phyloP scores from a whole-genome alignment of 2,329 filamentous ascomycete genomes.

The Phaeosphaeria sp. region DNA sequence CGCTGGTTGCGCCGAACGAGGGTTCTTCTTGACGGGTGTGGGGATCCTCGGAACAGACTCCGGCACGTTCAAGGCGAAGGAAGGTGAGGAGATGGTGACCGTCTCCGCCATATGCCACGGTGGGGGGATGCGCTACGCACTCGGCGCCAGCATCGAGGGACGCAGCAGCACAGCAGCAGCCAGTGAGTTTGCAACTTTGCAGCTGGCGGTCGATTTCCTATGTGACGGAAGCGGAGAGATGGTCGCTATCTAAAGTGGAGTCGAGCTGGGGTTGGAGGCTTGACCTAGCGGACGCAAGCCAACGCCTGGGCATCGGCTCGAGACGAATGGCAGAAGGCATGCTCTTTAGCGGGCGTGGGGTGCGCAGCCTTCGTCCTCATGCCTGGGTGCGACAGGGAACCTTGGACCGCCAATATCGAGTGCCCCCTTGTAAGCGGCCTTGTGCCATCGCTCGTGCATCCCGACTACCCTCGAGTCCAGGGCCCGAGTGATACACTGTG shows the following conservation, averaged over 20 bases:
- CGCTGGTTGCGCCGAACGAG: conserved; percentile 22
- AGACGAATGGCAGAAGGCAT: not conserved
- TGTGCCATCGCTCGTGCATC: conserved; percentile 5
- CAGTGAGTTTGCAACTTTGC: not conserved
- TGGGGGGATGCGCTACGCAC: conserved; percentile 13
- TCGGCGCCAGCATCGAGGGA: conserved; percentile 23
- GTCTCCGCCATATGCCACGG: conserved; percentile 57
- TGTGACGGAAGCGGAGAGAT: conserved; percentile 15
- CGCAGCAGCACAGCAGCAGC: conserved; percentile 3
- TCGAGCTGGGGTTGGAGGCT: conserved; percentile 21
- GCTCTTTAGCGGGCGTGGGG: conserved; percentile 14
- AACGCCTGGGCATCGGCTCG: conserved; percentile 9
- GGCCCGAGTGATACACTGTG: conserved; percentile 2
- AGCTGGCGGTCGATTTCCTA: not conserved
- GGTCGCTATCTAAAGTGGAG: conserved; percentile 38
- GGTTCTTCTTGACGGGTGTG: conserved; percentile 31
- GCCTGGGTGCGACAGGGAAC: not conserved
- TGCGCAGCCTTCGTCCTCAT: conserved; percentile 2
- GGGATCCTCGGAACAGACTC: conserved; percentile 13
- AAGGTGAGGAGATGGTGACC: conserved; percentile 66
- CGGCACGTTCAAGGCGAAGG: conserved; percentile 14
- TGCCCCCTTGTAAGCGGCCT: not conserved
- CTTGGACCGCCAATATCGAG: conserved; percentile 1
- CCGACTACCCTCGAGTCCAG: conserved; percentile 5
- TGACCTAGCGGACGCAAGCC: conserved; percentile 14